Percentiles rank a stretch among this genome's conserved stretches.
Conservation (phyloP, 2,329 filamentous ascomycete species). For the Scleromitrula shiraiana region DNA sequence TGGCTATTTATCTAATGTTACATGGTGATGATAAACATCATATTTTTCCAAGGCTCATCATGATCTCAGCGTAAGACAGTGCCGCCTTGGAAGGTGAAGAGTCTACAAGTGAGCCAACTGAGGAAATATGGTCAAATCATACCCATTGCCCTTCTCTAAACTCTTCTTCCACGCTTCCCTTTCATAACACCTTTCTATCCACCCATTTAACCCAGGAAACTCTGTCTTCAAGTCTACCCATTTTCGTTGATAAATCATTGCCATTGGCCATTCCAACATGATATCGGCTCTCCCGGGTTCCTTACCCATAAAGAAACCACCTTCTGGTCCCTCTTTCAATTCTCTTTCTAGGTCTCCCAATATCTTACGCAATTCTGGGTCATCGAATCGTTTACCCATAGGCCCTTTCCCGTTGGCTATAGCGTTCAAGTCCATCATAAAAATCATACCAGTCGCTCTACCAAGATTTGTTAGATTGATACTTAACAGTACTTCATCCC, state of each 20-base stretch:
- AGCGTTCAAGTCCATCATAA: conserved; percentile 20
- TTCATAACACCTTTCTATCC: conserved; percentile 25
- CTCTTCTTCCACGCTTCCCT: conserved; percentile 25
- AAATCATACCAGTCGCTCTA: conserved; percentile 11
- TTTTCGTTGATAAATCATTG: conserved; percentile 22
- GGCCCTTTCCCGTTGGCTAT: conserved; percentile 10
- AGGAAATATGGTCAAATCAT: conserved; percentile 23
- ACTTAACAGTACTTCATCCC: conserved; percentile 26
- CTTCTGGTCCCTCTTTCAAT: conserved; percentile 16
- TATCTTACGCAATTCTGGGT: conserved; percentile 11
- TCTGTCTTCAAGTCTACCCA: conserved; percentile 26
- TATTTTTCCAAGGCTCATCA: too few species aligned
- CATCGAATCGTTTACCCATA: conserved; percentile 8
- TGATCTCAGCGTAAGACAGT: too few species aligned
- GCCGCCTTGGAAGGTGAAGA: too few species aligned
- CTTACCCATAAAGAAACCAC: conserved; percentile 24
- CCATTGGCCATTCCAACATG: conserved; percentile 27
- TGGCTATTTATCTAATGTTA: too few species aligned
- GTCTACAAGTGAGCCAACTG: neutral
- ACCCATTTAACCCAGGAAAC: conserved; percentile 28
- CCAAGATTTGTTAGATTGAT: conserved; percentile 19
- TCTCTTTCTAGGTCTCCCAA: conserved; percentile 17
- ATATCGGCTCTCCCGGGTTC: conserved; percentile 30
- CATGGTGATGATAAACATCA: too few species aligned
- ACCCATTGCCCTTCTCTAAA: conserved; percentile 27